phyloP scores from a whole-genome alignment of 768 basidiomycete species.

The Leucocoprinus birnbaumii region DNA sequence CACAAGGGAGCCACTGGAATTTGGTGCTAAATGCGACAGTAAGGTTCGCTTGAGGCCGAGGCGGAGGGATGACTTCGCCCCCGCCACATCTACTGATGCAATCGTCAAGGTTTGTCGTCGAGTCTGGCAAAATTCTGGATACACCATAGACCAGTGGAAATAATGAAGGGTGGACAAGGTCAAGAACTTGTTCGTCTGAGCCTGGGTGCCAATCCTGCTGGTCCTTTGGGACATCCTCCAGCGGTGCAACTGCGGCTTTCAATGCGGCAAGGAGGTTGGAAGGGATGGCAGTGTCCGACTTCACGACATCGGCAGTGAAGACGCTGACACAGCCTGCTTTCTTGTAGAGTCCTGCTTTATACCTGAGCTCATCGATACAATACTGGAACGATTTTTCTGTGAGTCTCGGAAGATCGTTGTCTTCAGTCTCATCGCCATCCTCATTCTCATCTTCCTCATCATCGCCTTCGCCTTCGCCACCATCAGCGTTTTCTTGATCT shows the following conservation, averaged over 20 bases:
- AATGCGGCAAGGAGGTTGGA: slow-evolving; percentile 16
- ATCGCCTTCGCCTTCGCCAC: too few relatives aligned
- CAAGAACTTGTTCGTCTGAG: slow-evolving; percentile 36
- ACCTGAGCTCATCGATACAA: slow-evolving; percentile 17
- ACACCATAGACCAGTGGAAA: slow-evolving; percentile 32
- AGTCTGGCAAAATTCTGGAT: slow-evolving; percentile 15
- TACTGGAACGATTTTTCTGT: slow-evolving; percentile 16
- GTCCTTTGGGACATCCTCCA: slow-evolving; percentile 31
- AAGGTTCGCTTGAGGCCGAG: not conserved
- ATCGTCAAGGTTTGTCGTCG: slow-evolving; percentile 11
- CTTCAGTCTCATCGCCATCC: too few relatives aligned
- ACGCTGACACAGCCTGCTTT: slow-evolving; percentile 14
- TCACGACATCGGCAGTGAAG: slow-evolving; percentile 15
- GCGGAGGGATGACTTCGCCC: slow-evolving; percentile 3
- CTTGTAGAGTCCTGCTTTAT: slow-evolving; percentile 14
- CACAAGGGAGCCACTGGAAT: slow-evolving; percentile 21
- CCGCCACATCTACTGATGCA: slow-evolving; percentile 14
- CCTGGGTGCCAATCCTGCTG: slow-evolving; percentile 43
- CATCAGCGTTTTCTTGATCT: too few relatives aligned
- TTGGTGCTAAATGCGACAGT: slow-evolving; percentile 11
- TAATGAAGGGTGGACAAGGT: slow-evolving; percentile 41
- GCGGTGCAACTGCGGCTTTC: slow-evolving; percentile 18
- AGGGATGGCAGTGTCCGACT: slow-evolving; percentile 25
- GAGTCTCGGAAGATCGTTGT: slow-evolving; percentile 3
- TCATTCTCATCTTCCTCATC: too few relatives aligned